These are phyloP conservation scores for Tolypocladium ovalisporum DNA, from an alignment of 2,329 filamentous ascomycete species.

Conservation along the genomic window DNA sequence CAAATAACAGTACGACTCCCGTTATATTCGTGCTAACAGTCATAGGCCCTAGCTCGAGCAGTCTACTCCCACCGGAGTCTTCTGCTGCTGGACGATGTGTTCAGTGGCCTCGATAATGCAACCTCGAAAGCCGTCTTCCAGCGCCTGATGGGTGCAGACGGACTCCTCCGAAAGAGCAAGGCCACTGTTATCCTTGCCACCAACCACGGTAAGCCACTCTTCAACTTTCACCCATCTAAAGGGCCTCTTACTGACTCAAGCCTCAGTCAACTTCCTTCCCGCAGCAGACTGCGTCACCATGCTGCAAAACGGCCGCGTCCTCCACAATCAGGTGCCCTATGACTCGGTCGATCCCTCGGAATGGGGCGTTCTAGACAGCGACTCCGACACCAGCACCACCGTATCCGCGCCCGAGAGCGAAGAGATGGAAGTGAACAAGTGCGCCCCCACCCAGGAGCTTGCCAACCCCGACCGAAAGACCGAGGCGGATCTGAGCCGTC, in stretches of 20 bases:
- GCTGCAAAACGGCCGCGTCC: conserved; percentile 9
- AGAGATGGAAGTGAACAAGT: neutral
- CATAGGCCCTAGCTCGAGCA: conserved; percentile 31
- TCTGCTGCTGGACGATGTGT: conserved; percentile 33
- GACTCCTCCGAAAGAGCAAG: conserved; percentile 25
- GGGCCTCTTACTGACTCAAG: neutral
- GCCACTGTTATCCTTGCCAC: conserved; percentile 32
- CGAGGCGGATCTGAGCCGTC: neutral
- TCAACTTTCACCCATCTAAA: neutral
- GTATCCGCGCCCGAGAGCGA: neutral
- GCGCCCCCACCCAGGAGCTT: neutral
- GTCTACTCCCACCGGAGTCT: conserved; percentile 28
- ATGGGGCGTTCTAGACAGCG: neutral
- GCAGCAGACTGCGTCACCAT: conserved; percentile 14
- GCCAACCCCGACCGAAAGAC: neutral
- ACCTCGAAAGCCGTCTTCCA: conserved; percentile 32
- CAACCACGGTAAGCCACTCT: conserved; percentile 10
- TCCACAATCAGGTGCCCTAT: conserved; percentile 13
- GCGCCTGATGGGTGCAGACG: conserved; percentile 26
- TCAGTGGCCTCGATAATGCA: conserved; percentile 32
- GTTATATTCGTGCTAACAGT: neutral
- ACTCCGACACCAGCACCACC: neutral
- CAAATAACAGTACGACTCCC: neutral
- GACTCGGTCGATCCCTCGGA: conserved; percentile 3
- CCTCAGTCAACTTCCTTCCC: conserved; percentile 7